phyloP scores from a whole-genome alignment of 345 rosid species.

The Limnanthes douglasii region DNA sequence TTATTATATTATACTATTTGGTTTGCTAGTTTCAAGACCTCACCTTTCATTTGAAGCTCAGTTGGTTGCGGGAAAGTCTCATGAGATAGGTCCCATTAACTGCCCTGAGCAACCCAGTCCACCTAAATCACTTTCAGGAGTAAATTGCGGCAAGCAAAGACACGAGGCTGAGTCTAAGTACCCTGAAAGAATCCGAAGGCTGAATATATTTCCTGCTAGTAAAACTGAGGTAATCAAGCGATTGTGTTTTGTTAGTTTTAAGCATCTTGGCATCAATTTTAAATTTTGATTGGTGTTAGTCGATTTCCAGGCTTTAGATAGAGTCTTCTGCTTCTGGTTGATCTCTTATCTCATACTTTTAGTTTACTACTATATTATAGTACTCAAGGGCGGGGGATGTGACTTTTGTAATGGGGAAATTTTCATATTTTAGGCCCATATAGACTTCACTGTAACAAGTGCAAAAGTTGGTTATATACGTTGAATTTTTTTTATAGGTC shows the following conservation, averaged over 20 bases:
- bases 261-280: too few species aligned
- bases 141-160: conserved; percentile 55
- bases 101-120: conserved; percentile 61
- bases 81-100: conserved; percentile 54
- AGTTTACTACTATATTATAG: background rate
- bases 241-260: too few species aligned
- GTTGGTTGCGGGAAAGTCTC: conserved; percentile 92
- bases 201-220: conserved; percentile 72
- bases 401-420: too few species aligned
- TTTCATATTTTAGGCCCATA: too few species aligned
- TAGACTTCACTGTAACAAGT: too few species aligned
- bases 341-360: conserved; percentile 8
- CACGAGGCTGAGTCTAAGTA: conserved; percentile 71
- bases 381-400: too few species aligned
- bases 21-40: conserved; percentile 75
- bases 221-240: conserved; percentile 69
- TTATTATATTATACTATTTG: background rate
- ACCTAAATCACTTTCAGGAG: conserved; percentile 34
- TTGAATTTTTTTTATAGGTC: too few species aligned
- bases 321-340: background rate
- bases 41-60: conserved; percentile 98
- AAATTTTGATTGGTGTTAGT: too few species aligned
- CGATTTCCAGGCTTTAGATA: conserved; percentile 3
- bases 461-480: too few species aligned
- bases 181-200: conserved; percentile 83